Evolutionary conservation across 2,329 filamentous ascomycete species (phyloP).

Genomic region (Torrubiellomyces zombiae): DNA sequence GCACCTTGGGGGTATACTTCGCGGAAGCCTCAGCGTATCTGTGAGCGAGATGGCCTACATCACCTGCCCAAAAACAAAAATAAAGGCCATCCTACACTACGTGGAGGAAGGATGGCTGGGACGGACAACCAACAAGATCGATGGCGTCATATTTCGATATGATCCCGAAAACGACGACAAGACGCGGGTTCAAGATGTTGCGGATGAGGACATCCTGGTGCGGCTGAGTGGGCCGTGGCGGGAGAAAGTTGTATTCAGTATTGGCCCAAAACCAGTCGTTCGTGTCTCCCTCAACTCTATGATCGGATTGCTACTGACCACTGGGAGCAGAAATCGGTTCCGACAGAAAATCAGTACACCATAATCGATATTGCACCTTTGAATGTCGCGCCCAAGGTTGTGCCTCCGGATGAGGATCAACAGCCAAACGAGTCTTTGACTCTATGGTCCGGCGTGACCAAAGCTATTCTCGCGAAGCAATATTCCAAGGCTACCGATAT

Average conservation of each 20-base stretch:
- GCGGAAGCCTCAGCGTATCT: constrained; percentile 75
- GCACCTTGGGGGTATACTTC: constrained; percentile 71
- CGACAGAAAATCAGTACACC: constrained; percentile 46
- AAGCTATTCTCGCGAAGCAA: constrained; percentile 69
- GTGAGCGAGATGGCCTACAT: constrained; percentile 83
- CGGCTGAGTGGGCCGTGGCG: constrained; percentile 80
- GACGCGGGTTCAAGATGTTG: constrained; percentile 67
- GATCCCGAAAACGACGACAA: constrained; percentile 74
- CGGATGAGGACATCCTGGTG: constrained; percentile 68
- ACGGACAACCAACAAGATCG: constrained; percentile 76
- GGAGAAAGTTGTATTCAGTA: constrained; percentile 44
- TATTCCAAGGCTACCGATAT: constrained; percentile 69
- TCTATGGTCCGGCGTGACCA: constrained; percentile 77
- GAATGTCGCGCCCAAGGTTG: constrained; percentile 56
- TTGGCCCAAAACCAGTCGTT: constrained; percentile 45
- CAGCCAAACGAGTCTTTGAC: constrained; percentile 77
- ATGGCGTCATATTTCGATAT: constrained; percentile 82
- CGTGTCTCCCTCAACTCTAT: constrained; percentile 14
- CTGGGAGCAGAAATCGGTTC: constrained; percentile 20
- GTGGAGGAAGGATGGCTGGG: constrained; percentile 90
- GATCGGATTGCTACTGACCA: constrained; percentile 2
- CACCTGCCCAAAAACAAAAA: constrained; percentile 73
- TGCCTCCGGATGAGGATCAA: constrained; percentile 65
- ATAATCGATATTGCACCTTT: constrained; percentile 84
- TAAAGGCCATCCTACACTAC: constrained; percentile 88